Conservation (phyloP, 176 grass and related monocot genomes). For the Ananas comosus region DNA sequence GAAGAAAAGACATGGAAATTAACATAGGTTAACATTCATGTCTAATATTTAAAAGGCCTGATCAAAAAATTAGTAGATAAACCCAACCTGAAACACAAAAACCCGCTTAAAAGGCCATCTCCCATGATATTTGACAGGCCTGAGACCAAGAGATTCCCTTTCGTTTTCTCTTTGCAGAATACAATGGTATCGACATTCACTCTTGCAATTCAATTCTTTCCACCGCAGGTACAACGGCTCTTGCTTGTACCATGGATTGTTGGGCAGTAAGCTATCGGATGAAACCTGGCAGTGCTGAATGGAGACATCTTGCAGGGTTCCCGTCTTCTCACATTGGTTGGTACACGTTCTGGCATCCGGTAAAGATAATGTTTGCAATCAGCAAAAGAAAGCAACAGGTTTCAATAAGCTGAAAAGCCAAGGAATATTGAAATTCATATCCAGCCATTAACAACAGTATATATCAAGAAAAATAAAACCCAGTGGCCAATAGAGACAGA, state of each 20-base stretch:
- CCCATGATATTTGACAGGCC: constrained; percentile 70
- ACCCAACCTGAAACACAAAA: constrained; percentile 81
- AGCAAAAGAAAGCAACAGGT: not conserved
- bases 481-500: not conserved
- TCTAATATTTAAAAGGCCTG: not conserved
- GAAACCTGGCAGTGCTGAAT: constrained; percentile 51
- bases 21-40: not conserved
- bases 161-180: constrained; percentile 84
- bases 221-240: constrained; percentile 76
- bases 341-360: constrained; percentile 37
- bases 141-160: constrained; percentile 43
- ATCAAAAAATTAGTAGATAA: not conserved
- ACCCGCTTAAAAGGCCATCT: constrained; percentile 82
- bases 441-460: not conserved
- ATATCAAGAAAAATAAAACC: not conserved
- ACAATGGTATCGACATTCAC: constrained; percentile 81
- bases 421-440: not conserved
- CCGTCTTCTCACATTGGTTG: constrained; percentile 52
- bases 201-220: constrained; percentile 96
- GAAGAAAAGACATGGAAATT: not conserved
- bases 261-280: constrained; percentile 28
- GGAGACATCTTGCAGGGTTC: constrained; percentile 45
- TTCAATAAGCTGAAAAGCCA: not conserved
- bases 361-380: not conserved
- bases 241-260: constrained; percentile 68